Percentiles rank a stretch among this genome's conserved stretches.
These are phyloP conservation scores for Eutrema heterophyllum DNA, from an alignment of 345 rosid genomes.

Conservation along the genomic window DNA sequence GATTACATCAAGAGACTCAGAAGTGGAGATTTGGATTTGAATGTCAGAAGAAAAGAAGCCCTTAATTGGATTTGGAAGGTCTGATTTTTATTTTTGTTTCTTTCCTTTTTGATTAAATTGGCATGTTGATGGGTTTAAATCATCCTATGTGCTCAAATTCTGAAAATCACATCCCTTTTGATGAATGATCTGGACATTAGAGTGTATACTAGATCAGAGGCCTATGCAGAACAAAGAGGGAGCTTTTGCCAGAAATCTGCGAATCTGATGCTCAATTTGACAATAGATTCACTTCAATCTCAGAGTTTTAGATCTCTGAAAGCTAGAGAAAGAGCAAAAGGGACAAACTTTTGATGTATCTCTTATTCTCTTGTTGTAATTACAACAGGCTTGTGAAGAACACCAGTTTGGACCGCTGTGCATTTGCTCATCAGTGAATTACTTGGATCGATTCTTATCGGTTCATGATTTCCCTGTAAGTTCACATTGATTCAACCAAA, in stretches of 20 bases:
- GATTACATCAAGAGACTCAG: conserved; percentile 53
- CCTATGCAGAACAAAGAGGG: background rate
- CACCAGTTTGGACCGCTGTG: conserved; percentile 52
- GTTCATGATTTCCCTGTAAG: conserved; percentile 65
- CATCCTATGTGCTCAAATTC: conserved; percentile 7
- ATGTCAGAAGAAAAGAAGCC: conserved; percentile 53
- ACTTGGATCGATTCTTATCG: conserved; percentile 71
- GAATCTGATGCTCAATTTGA: background rate
- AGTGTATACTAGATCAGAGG: conserved; percentile 5
- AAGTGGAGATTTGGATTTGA: conserved; percentile 52
- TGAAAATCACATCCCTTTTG: conserved; percentile 5
- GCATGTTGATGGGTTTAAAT: background rate
- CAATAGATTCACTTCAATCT: background rate
- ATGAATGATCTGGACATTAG: conserved; percentile 16
- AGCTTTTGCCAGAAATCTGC: conserved; percentile 5
- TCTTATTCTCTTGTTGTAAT: background rate
- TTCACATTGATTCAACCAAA: conserved; percentile 4
- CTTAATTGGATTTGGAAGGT: conserved; percentile 73
- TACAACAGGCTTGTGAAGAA: conserved; percentile 52
- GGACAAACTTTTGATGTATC: background rate
- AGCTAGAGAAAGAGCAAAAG: background rate
- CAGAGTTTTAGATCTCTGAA: conserved; percentile 12
- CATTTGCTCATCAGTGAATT: conserved; percentile 54
- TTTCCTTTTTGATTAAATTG: background rate
- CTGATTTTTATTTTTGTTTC: conserved; percentile 3